phyloP scores from a whole-genome alignment of 805 yeast species.

The Zygosaccharomyces bisporus region DNA sequence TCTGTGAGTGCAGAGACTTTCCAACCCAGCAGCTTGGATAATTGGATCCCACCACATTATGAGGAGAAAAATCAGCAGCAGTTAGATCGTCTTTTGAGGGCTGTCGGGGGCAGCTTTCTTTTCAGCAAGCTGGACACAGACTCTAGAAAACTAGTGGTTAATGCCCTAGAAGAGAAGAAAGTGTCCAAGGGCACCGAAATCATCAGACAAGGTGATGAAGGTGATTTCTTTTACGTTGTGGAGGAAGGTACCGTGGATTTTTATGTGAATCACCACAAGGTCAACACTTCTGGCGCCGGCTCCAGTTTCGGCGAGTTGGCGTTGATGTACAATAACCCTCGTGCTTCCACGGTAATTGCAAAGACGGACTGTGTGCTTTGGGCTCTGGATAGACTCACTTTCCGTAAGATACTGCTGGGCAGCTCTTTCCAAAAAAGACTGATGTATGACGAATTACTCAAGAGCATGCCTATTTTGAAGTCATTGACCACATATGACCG shows the following conservation, averaged over 20 bases:
- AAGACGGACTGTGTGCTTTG: constrained; percentile 69
- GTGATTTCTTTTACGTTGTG: constrained; percentile 85
- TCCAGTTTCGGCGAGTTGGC: constrained; percentile 96
- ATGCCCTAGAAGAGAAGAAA: constrained; percentile 74
- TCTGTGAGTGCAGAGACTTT: constrained; percentile 88
- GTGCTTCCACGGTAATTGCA: constrained; percentile 92
- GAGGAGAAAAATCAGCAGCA: constrained; percentile 62
- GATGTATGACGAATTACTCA: constrained; percentile 84
- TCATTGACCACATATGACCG: constrained; percentile 75
- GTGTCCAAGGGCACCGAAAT: constrained; percentile 59
- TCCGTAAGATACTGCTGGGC: constrained; percentile 85
- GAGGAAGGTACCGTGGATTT: constrained; percentile 84
- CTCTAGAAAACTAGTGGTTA: constrained; percentile 69
- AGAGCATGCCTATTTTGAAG: constrained; percentile 77
- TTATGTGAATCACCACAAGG: constrained; percentile 59
- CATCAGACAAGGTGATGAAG: constrained; percentile 89
- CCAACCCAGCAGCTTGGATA: constrained; percentile 69
- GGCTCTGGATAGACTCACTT: constrained; percentile 92
- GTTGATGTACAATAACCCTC: constrained; percentile 93
- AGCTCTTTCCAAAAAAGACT: constrained; percentile 86
- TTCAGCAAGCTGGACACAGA: constrained; percentile 80
- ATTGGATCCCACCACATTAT: constrained; percentile 64
- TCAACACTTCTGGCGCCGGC: constrained; percentile 76
- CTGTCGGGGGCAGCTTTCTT: constrained; percentile 76
- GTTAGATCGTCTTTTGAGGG: constrained; percentile 59